These are phyloP conservation scores for Mucor velutinosus DNA, from an alignment of 371 early-diverging fungal genomes.

Conservation along the genomic window DNA sequence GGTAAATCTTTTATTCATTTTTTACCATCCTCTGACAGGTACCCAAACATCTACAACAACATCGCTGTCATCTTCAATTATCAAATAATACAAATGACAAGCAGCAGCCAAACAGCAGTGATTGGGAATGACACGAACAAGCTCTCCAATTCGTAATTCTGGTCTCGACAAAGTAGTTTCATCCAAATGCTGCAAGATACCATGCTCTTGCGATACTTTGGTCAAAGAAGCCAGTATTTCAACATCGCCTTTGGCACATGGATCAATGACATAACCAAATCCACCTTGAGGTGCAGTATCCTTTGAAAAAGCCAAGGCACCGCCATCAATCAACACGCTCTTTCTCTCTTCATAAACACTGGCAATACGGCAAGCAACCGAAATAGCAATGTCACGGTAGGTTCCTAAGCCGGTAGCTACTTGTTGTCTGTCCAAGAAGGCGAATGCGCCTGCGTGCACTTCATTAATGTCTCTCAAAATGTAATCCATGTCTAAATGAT, in stretches of 20 bases:
- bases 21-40: slow-evolving; percentile 51
- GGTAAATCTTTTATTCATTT: background rate
- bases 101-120: slow-evolving; percentile 48
- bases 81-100: slow-evolving; percentile 38
- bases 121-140: slow-evolving; percentile 40
- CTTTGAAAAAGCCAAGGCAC: slow-evolving; percentile 50
- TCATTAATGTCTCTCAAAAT: slow-evolving; percentile 40
- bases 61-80: slow-evolving; percentile 38
- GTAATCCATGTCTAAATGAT: slow-evolving; percentile 13
- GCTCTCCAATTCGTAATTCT: slow-evolving; percentile 26
- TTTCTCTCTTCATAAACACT: slow-evolving; percentile 38
- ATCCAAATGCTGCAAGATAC: slow-evolving; percentile 29
- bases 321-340: slow-evolving; percentile 43
- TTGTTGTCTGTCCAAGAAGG: slow-evolving; percentile 46
- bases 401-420: slow-evolving; percentile 34
- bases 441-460: slow-evolving; percentile 47
- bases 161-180: slow-evolving; percentile 12
- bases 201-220: slow-evolving; percentile 48
- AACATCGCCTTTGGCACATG: slow-evolving; percentile 2
- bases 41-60: slow-evolving; percentile 50
- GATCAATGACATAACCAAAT: slow-evolving; percentile 35
- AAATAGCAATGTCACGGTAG: slow-evolving; percentile 31
- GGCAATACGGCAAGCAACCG: slow-evolving; percentile 42
- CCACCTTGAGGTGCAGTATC: slow-evolving; percentile 50
- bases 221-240: slow-evolving; percentile 19